Conservation (phyloP, 306 rosid genomes). For the Vicia sativa region DNA sequence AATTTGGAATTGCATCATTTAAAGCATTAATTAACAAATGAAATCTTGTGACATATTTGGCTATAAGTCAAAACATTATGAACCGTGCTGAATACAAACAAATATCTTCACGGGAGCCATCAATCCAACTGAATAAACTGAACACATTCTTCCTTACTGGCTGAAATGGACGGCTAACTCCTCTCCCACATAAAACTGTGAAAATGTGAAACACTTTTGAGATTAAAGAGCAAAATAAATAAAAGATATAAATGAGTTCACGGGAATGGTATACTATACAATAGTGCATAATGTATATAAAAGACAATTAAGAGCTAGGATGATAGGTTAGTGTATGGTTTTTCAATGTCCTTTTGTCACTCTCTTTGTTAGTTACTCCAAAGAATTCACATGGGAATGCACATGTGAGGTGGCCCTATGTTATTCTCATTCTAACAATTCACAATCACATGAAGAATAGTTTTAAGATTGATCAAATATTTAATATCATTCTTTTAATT, state of each 20-base stretch:
- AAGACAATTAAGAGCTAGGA: conserved; percentile 47
- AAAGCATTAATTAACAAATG: too few species aligned
- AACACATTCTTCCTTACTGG: too few species aligned
- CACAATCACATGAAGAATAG: conserved; percentile 46
- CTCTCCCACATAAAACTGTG: neutral
- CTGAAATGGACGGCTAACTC: too few species aligned
- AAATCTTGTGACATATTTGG: too few species aligned
- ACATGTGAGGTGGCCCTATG: conserved; percentile 47
- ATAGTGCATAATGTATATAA: conserved; percentile 5
- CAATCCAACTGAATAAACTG: too few species aligned
- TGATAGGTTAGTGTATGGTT: conserved; percentile 45
- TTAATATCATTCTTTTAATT: neutral
- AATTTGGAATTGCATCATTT: too few species aligned
- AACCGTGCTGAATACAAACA: too few species aligned
- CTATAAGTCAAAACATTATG: too few species aligned
- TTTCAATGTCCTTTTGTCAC: conserved; percentile 30
- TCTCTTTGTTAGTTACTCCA: conserved; percentile 33
- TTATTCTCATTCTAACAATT: conserved; percentile 44
- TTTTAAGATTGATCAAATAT: conserved; percentile 1
- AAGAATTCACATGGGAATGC: conserved; percentile 53
- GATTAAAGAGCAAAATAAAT: neutral
- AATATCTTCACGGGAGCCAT: too few species aligned
- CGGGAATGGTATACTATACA: conserved; percentile 45
- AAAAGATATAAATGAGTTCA: conserved; percentile 43
- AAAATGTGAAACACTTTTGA: conserved; percentile 6